phyloP scores from a whole-genome alignment of 305 asterid species.

The Rubia peregrina region DNA sequence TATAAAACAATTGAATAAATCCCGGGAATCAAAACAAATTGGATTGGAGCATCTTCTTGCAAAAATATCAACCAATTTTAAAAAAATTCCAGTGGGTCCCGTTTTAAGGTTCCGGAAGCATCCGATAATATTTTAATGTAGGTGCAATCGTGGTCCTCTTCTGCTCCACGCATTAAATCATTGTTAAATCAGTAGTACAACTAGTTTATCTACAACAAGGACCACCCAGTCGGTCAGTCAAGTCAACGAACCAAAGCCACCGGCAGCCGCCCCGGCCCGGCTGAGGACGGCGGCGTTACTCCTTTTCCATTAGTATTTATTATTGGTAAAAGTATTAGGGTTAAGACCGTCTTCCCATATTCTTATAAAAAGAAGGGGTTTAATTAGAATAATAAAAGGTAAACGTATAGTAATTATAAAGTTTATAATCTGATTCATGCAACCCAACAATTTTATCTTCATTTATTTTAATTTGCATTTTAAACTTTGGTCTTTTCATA shows the following conservation, averaged over 20 bases:
- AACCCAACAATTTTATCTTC: too few relatives aligned
- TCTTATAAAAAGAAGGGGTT: too few relatives aligned
- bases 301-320: too few relatives aligned
- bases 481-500: too few relatives aligned
- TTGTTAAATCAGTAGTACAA: neutral
- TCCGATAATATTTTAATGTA: conserved; percentile 10
- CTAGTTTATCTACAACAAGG: neutral
- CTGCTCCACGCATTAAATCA: conserved; percentile 12
- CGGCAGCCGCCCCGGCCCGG: neutral
- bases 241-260: neutral
- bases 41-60: conserved; percentile 4
- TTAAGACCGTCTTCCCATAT: too few relatives aligned
- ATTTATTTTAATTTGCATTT: too few relatives aligned
- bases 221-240: neutral
- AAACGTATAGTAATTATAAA: too few relatives aligned
- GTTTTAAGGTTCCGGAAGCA: neutral
- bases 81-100: neutral
- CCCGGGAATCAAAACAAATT: neutral
- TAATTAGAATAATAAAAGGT: too few relatives aligned
- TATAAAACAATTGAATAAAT: conserved; percentile 5
- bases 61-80: conserved; percentile 4
- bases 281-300: conserved; percentile 1
- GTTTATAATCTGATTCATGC: too few relatives aligned
- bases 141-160: conserved; percentile 11
- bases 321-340: too few relatives aligned